Base-by-base conservation (phyloP, 2,329 filamentous ascomycete genomes). In the Aspergillus ochraceus region DNA sequence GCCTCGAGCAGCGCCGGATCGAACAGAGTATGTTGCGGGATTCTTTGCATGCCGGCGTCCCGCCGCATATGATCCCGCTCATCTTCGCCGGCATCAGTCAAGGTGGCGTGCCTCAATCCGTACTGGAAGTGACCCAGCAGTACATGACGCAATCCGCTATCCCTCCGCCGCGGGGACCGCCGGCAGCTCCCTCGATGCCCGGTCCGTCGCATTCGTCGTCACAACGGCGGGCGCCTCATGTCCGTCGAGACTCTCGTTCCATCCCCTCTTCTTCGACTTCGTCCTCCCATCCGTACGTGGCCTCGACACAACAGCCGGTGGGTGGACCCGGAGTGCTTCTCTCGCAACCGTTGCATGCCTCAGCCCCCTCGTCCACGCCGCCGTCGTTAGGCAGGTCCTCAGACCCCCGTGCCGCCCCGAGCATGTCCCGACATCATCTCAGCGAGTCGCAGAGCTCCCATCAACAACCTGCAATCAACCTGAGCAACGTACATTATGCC, bases 51-150 rank as follows among this genome's bases (percentile, higher is more conserved):
- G 86, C 87, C 42, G 89, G 90, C 11, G 86, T 93, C 54, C 90
- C 90, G 10, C 89, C 90, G 12, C 83, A 88, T 39, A 86, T 92
- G 83, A 83, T 92, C 26, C 90, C 90, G 6, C 78, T 91, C 60
- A 86, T 93, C 24, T 92, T 93, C 74, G 85, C 88, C 12, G 88
- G 88, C 49, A 88, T 91, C 81, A 84, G 84, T 50, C 88, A 87
- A 45, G 86, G 86, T 39, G 69, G 81, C 57, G 74, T 89, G 29
- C 81, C 87, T 20, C 86, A 85, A 63, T 81, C 83, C 32, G 84
- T 85, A 3, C 67, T 90, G 55, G 89, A 91, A 70, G 88, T 84
- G 84, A 84, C 86, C 12, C 88, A 91, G 70, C 87, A 90, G 68
- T 86, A 85, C 68, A 81, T 88, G 72, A 79, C 81, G 6, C 76